Evolutionary conservation across 169 alveolate genomes (phyloP).

Genomic region (Plasmodium knowlesi): DNA sequence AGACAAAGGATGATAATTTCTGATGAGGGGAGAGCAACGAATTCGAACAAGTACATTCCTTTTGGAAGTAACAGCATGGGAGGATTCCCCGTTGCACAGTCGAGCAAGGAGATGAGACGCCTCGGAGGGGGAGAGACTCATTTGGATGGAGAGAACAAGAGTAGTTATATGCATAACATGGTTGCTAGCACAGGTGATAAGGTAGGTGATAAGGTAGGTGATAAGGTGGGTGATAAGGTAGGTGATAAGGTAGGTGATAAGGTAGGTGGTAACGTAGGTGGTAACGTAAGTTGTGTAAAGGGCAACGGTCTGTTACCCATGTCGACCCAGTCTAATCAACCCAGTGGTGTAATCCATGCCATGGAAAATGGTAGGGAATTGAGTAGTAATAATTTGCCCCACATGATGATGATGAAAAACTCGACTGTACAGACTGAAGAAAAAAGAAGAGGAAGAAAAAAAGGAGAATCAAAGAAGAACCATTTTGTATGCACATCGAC

Average conservation of each 20-base stretch:
- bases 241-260: no score
- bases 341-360: background rate
- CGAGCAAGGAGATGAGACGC: background rate
- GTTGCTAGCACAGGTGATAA: no score
- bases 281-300: background rate
- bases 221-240: no score
- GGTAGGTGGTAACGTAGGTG: background rate
- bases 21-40: background rate
- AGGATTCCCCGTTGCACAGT: background rate
- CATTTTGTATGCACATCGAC: slow-evolving; percentile 12
- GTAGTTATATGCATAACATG: background rate
- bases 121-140: background rate
- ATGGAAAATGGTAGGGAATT: background rate
- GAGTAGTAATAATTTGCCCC: background rate
- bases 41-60: background rate
- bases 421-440: background rate
- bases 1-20: background rate
- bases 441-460: slow-evolving; percentile 2
- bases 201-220: no score
- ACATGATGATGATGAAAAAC: background rate
- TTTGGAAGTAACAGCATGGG: background rate
- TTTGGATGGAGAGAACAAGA: background rate
- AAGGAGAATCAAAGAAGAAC: background rate
- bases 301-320: background rate
- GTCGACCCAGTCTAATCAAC: background rate